Conservation (phyloP, 768 basidiomycete species). For the Hypholoma sublateritium region DNA sequence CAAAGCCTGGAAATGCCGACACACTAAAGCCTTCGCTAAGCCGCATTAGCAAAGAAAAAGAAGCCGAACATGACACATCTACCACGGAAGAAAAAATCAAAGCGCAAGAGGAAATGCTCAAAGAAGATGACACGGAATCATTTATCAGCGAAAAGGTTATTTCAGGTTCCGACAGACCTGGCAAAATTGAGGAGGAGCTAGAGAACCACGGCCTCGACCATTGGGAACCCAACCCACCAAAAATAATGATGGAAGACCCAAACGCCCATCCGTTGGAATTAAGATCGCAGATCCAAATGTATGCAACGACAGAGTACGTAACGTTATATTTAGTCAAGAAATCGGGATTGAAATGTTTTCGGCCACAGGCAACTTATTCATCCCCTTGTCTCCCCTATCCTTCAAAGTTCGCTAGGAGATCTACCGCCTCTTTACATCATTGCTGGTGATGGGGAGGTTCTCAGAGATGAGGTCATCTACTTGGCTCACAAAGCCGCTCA, state of each 20-base stretch:
- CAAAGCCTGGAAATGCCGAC: slow-evolving; percentile 49
- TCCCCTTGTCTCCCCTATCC: slow-evolving; percentile 70
- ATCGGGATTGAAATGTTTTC: background rate
- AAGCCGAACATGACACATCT: slow-evolving; percentile 15
- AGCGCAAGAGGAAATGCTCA: slow-evolving; percentile 32
- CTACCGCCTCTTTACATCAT: slow-evolving; percentile 75
- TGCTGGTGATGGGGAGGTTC: slow-evolving; percentile 70
- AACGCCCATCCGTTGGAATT: slow-evolving; percentile 45
- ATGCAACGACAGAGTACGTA: slow-evolving; percentile 68
- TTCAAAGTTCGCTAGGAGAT: slow-evolving; percentile 73
- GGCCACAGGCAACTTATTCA: slow-evolving; percentile 54
- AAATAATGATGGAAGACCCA: slow-evolving; percentile 52
- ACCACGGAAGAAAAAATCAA: slow-evolving; percentile 16
- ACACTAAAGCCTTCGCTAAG: slow-evolving; percentile 36
- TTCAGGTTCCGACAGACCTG: background rate
- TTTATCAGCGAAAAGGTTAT: background rate
- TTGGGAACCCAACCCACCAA: slow-evolving; percentile 57
- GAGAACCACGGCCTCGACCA: slow-evolving; percentile 29
- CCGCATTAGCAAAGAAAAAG: slow-evolving; percentile 23
- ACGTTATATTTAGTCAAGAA: background rate
- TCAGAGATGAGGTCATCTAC: slow-evolving; percentile 78
- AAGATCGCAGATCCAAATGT: slow-evolving; percentile 72
- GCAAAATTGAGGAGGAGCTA: background rate
- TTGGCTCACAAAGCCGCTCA: slow-evolving; percentile 79
- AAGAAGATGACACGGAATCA: background rate